Base-by-base conservation (phyloP, 2,329 filamentous ascomycete species). In the Neonectria sp. region DNA sequence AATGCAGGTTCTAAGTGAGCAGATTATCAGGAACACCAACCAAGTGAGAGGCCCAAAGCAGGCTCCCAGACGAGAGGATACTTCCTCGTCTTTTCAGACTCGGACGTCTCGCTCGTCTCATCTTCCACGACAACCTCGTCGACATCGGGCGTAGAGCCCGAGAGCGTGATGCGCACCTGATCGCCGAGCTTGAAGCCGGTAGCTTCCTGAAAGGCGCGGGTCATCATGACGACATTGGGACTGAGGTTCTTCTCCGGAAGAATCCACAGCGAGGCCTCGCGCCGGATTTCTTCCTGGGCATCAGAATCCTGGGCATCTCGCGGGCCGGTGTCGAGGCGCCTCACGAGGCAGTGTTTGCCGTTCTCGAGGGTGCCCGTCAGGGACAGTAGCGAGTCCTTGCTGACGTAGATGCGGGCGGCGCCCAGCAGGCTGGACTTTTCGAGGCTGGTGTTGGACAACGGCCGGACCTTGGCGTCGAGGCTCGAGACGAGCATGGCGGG, bases 151-250 rank as follows among this genome's bases (percentile, higher is more conserved):
- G 92, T 79, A 2, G 82, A 73, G 11, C 87, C 85, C 2, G 86
- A 83, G 27, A 95, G 86, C 8, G 86, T 85, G 55, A 97, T 84
- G 37, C 80, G 81, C 37, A 88, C 82, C 57, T 90, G 87, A 55
- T 95, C 92, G 17, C 90, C 90, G 4, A 96, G 84, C 68, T 92
- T 91, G 73, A 97, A 88, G 1, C 89, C 89, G 71, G 92, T 92
- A 7, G 89, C 87, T 40, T 93, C 91, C 69, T 93, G 91, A 60
- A 97, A 89, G 6, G 89, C 85, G 69, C 93, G 91, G 25, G 93
- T 91, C 83, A 93, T 89, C 84, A 95, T 87, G 56, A 93, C 84
- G 63, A 94, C 86, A 69, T 91, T 88, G 71, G 89, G 89, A 75
- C 90, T 88, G 71, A 94, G 83, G 74, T 91, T 90, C 77, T 91